These are phyloP conservation scores for Spraguea lophii DNA, from an alignment of 371 early-diverging fungal genomes.

Conservation along the genomic window DNA sequence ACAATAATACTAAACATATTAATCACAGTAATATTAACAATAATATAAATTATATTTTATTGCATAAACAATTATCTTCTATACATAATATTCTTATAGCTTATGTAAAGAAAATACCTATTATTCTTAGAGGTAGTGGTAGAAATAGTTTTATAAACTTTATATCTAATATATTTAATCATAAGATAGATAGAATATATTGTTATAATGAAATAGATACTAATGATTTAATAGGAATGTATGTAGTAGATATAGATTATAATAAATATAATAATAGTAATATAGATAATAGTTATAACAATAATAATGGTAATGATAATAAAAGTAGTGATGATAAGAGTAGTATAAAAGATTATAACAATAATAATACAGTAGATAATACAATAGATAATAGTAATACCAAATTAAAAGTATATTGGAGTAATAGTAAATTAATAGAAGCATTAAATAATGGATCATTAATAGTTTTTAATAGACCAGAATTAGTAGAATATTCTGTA, in stretches of 20 bases:
- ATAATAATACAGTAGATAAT: neutral
- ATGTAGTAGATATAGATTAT: neutral
- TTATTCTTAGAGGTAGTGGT: slow-evolving; percentile 15
- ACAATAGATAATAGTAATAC: neutral
- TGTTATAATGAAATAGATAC: slow-evolving; percentile 37
- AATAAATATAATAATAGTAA: neutral
- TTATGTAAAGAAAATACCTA: too few relatives aligned
- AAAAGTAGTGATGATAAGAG: neutral
- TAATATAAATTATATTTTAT: too few relatives aligned
- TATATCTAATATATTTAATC: slow-evolving; percentile 12
- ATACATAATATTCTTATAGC: too few relatives aligned
- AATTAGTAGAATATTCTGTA: slow-evolving; percentile 33
- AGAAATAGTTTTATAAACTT: slow-evolving; percentile 11
- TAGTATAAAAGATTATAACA: neutral
- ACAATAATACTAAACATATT: too few relatives aligned
- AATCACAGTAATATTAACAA: too few relatives aligned
- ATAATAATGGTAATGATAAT: neutral
- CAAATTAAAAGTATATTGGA: slow-evolving; percentile 12
- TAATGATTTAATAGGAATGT: slow-evolving; percentile 34
- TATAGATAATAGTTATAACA: neutral
- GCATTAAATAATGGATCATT: slow-evolving; percentile 5
- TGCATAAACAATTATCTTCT: too few relatives aligned
- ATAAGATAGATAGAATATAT: slow-evolving; percentile 10
- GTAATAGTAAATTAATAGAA: slow-evolving; percentile 16
- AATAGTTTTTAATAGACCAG: slow-evolving; percentile 26